A percentile compares a stretch with the other conserved stretches of the same genome.
These are phyloP conservation scores for Suhomyces bolitotheri DNA, from an alignment of 1,139 yeast genomes.

Conservation along the genomic window DNA sequence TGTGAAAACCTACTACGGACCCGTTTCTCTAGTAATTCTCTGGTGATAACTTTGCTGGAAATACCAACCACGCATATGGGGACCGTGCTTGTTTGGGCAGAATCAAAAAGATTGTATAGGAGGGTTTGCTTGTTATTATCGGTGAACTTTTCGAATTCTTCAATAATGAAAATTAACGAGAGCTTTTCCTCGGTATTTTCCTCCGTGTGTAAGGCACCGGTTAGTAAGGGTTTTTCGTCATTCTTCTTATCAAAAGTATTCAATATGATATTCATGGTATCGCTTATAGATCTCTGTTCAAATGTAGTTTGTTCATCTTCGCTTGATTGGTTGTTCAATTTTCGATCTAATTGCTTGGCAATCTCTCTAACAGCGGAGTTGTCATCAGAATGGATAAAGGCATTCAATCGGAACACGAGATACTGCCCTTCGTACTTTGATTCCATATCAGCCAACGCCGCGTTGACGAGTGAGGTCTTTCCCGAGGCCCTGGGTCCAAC, in stretches of 20 bases:
- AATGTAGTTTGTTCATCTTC: conserved; percentile 25
- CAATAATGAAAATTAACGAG: conserved; percentile 75
- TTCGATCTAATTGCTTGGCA: conserved; percentile 74
- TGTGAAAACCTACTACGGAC: conserved; percentile 90
- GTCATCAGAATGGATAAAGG: conserved; percentile 75
- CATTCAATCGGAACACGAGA: conserved; percentile 65
- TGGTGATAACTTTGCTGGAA: conserved; percentile 69
- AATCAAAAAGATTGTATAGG: conserved; percentile 82
- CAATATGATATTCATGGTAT: conserved; percentile 43
- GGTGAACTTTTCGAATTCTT: conserved; percentile 81
- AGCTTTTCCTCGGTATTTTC: conserved; percentile 23
- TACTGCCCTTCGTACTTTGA: conserved; percentile 46
- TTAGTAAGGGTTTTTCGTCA: conserved; percentile 11
- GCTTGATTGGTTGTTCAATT: conserved; percentile 19
- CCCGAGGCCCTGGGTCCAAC: conserved; percentile 84
- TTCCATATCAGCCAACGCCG: conserved; percentile 53
- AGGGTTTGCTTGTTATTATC: conserved; percentile 74
- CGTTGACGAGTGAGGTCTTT: conserved; percentile 64
- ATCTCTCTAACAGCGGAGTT: conserved; percentile 78
- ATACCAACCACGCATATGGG: conserved; percentile 85
- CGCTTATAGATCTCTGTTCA: conserved; percentile 43
- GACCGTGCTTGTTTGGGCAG: conserved; percentile 70
- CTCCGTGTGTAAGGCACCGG: conserved; percentile 4
- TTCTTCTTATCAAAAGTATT: conserved; percentile 31
- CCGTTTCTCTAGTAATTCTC: conserved; percentile 85